Percentiles rank a stretch among this genome's conserved stretches.
These are phyloP conservation scores for Russula emetica DNA, from an alignment of 768 basidiomycete genomes.

Conservation along the genomic window DNA sequence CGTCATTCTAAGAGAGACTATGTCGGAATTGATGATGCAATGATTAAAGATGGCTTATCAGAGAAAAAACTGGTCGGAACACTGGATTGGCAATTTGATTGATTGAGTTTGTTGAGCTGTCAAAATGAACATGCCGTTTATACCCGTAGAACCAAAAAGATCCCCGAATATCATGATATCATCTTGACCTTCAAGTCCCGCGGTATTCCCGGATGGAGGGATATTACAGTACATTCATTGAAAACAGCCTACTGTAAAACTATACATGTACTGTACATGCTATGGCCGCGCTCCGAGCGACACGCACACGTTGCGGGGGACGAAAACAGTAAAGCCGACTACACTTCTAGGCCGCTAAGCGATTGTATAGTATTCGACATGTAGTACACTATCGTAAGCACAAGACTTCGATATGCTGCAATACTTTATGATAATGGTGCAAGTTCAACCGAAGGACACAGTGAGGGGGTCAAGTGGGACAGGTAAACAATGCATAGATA, in stretches of 20 bases:
- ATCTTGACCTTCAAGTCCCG: background rate
- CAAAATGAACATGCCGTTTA: background rate
- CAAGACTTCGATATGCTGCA: constrained; percentile 17
- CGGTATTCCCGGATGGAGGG: background rate
- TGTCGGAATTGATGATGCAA: background rate
- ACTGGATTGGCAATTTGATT: background rate
- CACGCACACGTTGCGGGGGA: background rate
- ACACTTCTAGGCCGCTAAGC: background rate
- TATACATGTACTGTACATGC: constrained; percentile 5
- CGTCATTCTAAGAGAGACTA: background rate
- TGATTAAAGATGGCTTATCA: background rate
- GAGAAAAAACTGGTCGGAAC: background rate
- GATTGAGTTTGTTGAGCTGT: background rate
- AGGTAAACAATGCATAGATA: constrained; percentile 22
- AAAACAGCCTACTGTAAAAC: constrained; percentile 8
- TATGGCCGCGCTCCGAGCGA: background rate
- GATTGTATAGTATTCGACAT: constrained; percentile 16
- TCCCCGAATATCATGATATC: background rate
- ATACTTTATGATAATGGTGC: constrained; percentile 23
- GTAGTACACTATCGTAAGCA: constrained; percentile 24
- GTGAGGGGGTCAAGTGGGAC: constrained; percentile 13
- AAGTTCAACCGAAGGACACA: constrained; percentile 6
- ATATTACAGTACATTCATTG: constrained; percentile 4
- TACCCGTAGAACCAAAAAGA: background rate
- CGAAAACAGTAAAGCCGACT: constrained; percentile 3